phyloP scores from a whole-genome alignment of 73 alveolate species.

The Symbiodinium natans region DNA sequence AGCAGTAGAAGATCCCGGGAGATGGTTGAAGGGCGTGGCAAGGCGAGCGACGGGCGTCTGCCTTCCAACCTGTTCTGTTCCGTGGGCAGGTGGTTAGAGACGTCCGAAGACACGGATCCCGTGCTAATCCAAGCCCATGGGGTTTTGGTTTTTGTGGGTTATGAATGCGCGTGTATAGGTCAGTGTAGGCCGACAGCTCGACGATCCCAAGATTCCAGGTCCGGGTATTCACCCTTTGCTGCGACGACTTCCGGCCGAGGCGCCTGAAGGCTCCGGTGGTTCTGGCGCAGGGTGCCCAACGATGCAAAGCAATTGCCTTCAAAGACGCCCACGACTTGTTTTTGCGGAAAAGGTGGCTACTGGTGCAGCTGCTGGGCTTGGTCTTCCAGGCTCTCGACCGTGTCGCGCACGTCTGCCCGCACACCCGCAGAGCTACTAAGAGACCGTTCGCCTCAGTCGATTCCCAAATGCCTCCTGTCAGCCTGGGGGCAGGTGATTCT shows the following conservation, averaged over 20 bases:
- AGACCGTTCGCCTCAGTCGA: neutral
- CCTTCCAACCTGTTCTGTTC: neutral
- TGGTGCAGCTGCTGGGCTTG: constrained; percentile 44
- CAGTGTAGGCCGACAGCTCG: too few relatives aligned
- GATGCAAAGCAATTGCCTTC: neutral
- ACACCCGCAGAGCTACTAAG: neutral
- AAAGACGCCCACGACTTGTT: neutral
- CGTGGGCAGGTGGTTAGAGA: constrained; percentile 62
- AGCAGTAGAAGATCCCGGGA: constrained; percentile 12
- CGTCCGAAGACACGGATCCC: constrained; percentile 89
- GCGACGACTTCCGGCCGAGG: constrained; percentile 63
- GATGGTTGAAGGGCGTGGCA: constrained; percentile 25
- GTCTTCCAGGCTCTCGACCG: constrained; percentile 20
- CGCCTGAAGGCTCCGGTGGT: constrained; percentile 78
- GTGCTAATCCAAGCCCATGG: neutral
- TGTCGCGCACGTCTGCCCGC: too few relatives aligned
- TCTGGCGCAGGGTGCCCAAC: neutral
- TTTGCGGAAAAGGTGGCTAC: constrained; percentile 37
- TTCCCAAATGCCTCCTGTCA: too few relatives aligned
- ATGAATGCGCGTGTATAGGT: too few relatives aligned
- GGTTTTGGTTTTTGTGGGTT: too few relatives aligned
- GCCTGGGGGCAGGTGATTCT: constrained; percentile 48
- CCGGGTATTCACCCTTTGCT: constrained; percentile 57
- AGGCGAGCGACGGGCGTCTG: neutral
- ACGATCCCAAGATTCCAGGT: neutral